Conservation (phyloP, 306 rosid genomes). For the Prunus mongolica region DNA sequence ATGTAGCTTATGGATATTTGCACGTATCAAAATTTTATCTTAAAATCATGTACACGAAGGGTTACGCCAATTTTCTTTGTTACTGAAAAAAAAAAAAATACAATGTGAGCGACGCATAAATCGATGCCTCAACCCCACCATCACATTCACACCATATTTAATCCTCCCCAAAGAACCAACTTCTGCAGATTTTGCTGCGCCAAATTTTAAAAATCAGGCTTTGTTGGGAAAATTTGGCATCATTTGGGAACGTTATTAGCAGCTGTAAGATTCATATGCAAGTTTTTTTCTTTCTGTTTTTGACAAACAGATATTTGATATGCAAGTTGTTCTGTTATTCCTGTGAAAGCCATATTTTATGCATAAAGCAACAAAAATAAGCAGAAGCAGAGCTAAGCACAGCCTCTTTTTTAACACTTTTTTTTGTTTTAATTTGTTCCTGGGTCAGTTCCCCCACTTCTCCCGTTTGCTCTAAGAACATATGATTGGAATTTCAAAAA, state of each 20-base stretch:
- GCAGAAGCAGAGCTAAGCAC: background rate
- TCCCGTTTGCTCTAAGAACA: background rate
- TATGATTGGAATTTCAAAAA: background rate
- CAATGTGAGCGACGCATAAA: background rate
- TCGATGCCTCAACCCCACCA: background rate
- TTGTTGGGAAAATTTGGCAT: slow-evolving; percentile 9
- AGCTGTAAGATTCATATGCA: slow-evolving; percentile 11
- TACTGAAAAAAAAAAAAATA: background rate
- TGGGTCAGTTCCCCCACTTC: slow-evolving; percentile 1
- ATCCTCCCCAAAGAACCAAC: background rate
- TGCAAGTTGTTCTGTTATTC: slow-evolving; percentile 4
- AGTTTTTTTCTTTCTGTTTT: background rate
- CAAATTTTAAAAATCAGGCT: background rate
- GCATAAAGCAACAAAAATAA: slow-evolving; percentile 3
- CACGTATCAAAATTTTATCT: too few species aligned
- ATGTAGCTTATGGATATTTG: too few species aligned
- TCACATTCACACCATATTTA: background rate
- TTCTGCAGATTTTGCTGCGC: background rate
- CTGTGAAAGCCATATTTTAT: background rate
- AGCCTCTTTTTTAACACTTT: background rate
- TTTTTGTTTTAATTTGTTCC: background rate
- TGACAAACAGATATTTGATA: background rate
- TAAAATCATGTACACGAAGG: too few species aligned
- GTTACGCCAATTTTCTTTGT: background rate
- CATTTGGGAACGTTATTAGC: slow-evolving; percentile 4